phyloP scores from a whole-genome alignment of 805 yeast genomes.

The Scheffersomyces stipitis region DNA sequence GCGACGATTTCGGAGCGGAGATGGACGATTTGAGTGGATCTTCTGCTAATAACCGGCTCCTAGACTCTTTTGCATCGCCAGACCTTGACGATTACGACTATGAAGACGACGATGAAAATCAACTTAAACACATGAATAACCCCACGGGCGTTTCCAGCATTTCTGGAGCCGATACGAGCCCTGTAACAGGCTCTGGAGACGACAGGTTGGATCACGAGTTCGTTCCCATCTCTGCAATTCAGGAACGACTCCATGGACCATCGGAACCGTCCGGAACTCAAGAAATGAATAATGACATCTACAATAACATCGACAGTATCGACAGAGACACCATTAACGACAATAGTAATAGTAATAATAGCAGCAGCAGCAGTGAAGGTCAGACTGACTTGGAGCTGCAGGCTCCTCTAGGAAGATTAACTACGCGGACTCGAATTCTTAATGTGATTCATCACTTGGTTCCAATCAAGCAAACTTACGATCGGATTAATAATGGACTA shows the following conservation, averaged over 20 bases:
- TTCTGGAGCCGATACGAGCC: too few species aligned
- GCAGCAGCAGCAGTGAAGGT: background rate
- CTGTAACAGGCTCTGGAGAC: too few species aligned
- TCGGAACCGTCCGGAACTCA: too few species aligned
- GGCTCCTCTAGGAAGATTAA: constrained; percentile 14
- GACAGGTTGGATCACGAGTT: too few species aligned
- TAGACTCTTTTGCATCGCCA: constrained; percentile 7
- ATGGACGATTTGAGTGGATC: background rate
- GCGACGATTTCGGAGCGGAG: background rate
- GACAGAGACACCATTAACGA: background rate
- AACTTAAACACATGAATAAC: too few species aligned
- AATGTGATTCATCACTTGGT: constrained; percentile 32
- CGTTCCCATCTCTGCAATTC: too few species aligned
- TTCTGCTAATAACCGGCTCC: constrained; percentile 5
- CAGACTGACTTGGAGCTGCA: constrained; percentile 31
- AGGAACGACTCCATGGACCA: too few species aligned
- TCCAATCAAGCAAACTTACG: constrained; percentile 44
- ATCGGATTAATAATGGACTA: constrained; percentile 40
- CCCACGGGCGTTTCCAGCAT: too few species aligned
- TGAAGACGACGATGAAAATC: constrained; percentile 1
- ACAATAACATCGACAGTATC: background rate
- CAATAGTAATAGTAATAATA: background rate
- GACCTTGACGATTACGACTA: constrained; percentile 1
- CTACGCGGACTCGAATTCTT: constrained; percentile 29
- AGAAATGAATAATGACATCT: too few species aligned